These are phyloP conservation scores for Ilex aquifolium DNA, from an alignment of 257 asterid species.

Conservation along the genomic window DNA sequence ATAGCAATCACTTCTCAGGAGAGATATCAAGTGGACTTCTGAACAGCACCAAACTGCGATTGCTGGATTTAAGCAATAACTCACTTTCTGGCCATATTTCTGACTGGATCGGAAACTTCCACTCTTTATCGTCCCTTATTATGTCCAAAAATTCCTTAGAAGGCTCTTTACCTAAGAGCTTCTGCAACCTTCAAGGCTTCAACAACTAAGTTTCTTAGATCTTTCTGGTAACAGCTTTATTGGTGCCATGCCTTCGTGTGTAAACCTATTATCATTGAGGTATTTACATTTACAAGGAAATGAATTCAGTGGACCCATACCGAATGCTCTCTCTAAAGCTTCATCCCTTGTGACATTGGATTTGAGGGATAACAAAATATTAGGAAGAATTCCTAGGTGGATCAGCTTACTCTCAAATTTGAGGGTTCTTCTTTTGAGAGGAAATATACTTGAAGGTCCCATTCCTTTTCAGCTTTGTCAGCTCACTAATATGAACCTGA, in stretches of 20 bases:
- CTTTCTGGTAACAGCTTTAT: slow-evolving; percentile 16
- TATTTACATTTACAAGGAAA: slow-evolving; percentile 2
- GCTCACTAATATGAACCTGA: slow-evolving; percentile 11
- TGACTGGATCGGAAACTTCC: slow-evolving; percentile 13
- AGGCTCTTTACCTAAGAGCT: slow-evolving; percentile 6
- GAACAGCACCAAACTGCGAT: neutral
- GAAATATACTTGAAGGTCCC: slow-evolving; percentile 11
- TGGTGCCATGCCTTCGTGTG: neutral
- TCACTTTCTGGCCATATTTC: slow-evolving; percentile 9
- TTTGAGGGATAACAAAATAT: too few species aligned
- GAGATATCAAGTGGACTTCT: slow-evolving; percentile 11
- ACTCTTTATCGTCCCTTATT: neutral
- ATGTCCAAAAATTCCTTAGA: slow-evolving; percentile 1
- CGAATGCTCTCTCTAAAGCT: slow-evolving; percentile 3
- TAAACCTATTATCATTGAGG: too few species aligned
- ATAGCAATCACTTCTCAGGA: slow-evolving; percentile 19
- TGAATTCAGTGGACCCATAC: slow-evolving; percentile 12
- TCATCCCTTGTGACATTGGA: slow-evolving; percentile 16
- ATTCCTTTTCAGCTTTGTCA: slow-evolving; percentile 19
- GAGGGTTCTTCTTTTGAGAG: too few species aligned
- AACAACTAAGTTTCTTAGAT: slow-evolving; percentile 9
- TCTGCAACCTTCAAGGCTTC: slow-evolving; percentile 15
- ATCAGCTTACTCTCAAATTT: too few species aligned
- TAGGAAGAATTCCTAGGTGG: too few species aligned
- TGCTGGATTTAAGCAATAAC: slow-evolving; percentile 4